Evolutionary conservation across 2,329 filamentous ascomycete genomes (phyloP).

Genomic region (Karstenula rhodostoma): DNA sequence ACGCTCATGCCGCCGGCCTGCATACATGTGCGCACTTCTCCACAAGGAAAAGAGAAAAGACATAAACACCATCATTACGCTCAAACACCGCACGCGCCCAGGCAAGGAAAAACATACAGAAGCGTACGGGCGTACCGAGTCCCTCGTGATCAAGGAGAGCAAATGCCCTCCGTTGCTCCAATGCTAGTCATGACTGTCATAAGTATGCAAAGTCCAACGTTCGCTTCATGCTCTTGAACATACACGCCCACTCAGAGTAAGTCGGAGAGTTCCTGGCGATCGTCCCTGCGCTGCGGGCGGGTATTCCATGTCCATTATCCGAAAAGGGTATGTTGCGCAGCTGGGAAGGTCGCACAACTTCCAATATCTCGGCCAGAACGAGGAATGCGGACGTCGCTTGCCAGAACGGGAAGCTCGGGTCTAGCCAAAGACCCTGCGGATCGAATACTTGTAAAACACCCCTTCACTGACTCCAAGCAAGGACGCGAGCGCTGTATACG

Average conservation of each 20-base stretch:
- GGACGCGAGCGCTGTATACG: not conserved
- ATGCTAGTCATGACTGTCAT: slow-evolving; percentile 49
- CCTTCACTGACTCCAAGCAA: slow-evolving; percentile 1
- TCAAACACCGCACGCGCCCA: slow-evolving; percentile 2
- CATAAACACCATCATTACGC: slow-evolving; percentile 5
- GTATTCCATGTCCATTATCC: slow-evolving; percentile 13
- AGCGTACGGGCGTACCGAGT: not conserved
- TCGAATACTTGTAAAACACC: not conserved
- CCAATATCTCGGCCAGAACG: not conserved
- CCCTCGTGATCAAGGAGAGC: slow-evolving; percentile 12
- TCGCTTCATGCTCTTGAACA: slow-evolving; percentile 25
- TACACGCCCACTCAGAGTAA: slow-evolving; percentile 27
- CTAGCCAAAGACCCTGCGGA: not conserved
- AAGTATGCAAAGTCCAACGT: slow-evolving; percentile 26
- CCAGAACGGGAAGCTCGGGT: not conserved
- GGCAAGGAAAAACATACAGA: slow-evolving; percentile 21
- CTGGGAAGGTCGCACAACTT: slow-evolving; percentile 8
- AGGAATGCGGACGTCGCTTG: not conserved
- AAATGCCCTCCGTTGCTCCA: slow-evolving; percentile 26
- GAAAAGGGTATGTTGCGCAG: slow-evolving; percentile 19
- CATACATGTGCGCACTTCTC: not conserved
- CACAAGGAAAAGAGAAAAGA: slow-evolving; percentile 1
- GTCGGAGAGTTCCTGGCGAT: slow-evolving; percentile 40
- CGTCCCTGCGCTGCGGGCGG: slow-evolving; percentile 37
- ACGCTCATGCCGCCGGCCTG: not conserved